A percentile compares a stretch with the other conserved stretches of the same genome.
Evolutionary conservation across 371 early-diverging fungal genomes (phyloP).

Genomic region (Mucor piriformis): DNA sequence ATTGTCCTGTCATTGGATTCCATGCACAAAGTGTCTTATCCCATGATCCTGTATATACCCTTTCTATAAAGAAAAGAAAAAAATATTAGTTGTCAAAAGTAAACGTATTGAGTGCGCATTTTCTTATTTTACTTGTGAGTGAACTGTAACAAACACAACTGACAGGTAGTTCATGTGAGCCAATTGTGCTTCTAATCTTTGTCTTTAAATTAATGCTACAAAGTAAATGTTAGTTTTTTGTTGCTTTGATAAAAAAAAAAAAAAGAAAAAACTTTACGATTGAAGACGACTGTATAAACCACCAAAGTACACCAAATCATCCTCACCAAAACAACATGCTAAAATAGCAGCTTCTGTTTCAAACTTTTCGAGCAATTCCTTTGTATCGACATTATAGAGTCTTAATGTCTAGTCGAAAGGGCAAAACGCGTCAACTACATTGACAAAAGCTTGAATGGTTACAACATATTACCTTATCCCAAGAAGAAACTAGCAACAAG

Average conservation of each 20-base stretch:
- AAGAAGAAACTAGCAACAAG: slow-evolving; percentile 78
- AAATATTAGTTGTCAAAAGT: neutral
- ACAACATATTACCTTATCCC: slow-evolving; percentile 94
- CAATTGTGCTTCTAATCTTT: slow-evolving; percentile 46
- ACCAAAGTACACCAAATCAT: slow-evolving; percentile 63
- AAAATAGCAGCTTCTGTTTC: slow-evolving; percentile 73
- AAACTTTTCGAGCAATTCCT: slow-evolving; percentile 58
- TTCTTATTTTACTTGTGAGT: slow-evolving; percentile 44
- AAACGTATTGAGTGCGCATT: neutral
- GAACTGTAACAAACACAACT: slow-evolving; percentile 66
- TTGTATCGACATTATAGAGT: slow-evolving; percentile 75
- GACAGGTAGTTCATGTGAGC: slow-evolving; percentile 62
- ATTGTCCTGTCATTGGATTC: slow-evolving; percentile 68
- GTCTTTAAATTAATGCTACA: slow-evolving; percentile 58
- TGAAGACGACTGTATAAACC: slow-evolving; percentile 66
- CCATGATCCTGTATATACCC: slow-evolving; percentile 87
- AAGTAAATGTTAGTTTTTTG: no score
- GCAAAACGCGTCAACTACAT: neutral
- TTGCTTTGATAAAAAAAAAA: no score
- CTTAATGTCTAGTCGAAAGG: slow-evolving; percentile 63
- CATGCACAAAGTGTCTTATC: slow-evolving; percentile 82
- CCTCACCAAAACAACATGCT: slow-evolving; percentile 68
- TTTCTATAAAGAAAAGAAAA: slow-evolving; percentile 40
- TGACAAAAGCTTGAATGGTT: no score
- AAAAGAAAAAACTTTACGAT: neutral